Evolutionary conservation across 768 basidiomycete species (phyloP).

Genomic region (Paxillus rubicundulus): DNA sequence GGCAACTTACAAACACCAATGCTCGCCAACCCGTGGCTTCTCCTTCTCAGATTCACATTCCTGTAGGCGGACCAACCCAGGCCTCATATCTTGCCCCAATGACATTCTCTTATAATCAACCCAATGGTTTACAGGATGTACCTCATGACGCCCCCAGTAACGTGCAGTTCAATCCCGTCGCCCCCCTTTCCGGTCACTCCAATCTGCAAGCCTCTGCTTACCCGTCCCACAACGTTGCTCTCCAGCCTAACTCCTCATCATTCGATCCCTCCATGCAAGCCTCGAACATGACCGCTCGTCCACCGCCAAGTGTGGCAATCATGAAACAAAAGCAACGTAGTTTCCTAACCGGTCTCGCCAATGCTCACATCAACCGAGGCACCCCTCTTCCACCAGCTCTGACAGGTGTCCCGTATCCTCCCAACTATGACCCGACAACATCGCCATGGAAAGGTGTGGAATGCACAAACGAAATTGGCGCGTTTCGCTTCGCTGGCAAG

Average conservation of each 20-base stretch:
- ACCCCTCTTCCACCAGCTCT: slow-evolving; percentile 74
- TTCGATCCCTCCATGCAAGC: slow-evolving; percentile 46
- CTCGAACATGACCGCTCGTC: slow-evolving; percentile 37
- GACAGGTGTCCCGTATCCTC: slow-evolving; percentile 55
- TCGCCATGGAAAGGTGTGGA: slow-evolving; percentile 70
- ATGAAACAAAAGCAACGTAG: slow-evolving; percentile 54
- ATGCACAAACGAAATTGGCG: slow-evolving; percentile 56
- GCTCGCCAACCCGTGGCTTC: slow-evolving; percentile 43
- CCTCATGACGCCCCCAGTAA: slow-evolving; percentile 37
- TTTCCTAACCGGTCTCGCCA: slow-evolving; percentile 62
- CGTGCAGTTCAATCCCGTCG: slow-evolving; percentile 43
- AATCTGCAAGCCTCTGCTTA: slow-evolving; percentile 47
- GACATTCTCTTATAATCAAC: slow-evolving; percentile 30
- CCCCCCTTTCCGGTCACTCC: slow-evolving; percentile 34
- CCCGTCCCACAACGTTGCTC: slow-evolving; percentile 35
- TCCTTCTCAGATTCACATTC: slow-evolving; percentile 32
- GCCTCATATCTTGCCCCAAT: slow-evolving; percentile 67
- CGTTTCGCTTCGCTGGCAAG: slow-evolving; percentile 66
- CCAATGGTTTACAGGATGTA: slow-evolving; percentile 36
- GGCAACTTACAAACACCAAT: slow-evolving; percentile 55
- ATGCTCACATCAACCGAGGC: slow-evolving; percentile 52
- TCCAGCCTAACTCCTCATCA: slow-evolving; percentile 34
- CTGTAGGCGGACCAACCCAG: slow-evolving; percentile 60
- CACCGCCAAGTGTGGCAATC: slow-evolving; percentile 33
- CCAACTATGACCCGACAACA: slow-evolving; percentile 58